Evolutionary conservation across 169 alveolate species (phyloP).

Genomic region (Eimeria brunetti): DNA sequence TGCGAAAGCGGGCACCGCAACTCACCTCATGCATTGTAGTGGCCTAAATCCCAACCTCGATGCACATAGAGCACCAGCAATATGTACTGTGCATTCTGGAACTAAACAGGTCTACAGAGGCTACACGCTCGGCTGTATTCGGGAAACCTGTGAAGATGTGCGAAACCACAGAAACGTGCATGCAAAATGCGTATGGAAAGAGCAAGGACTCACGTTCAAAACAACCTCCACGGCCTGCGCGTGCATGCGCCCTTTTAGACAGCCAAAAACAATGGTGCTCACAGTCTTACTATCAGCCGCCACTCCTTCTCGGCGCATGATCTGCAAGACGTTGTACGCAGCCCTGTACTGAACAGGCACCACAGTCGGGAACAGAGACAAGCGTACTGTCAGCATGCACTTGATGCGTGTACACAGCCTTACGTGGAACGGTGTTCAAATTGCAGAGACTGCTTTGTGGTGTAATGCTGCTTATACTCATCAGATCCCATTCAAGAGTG

Average conservation of each 20-base stretch:
- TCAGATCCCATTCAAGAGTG: not conserved
- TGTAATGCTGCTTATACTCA: not conserved
- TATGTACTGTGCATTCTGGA: not conserved
- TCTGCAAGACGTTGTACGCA: constrained; percentile 73
- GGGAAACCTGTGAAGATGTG: not conserved
- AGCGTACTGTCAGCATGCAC: not conserved
- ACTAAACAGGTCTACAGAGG: not conserved
- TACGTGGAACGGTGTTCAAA: not conserved
- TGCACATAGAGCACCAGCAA: not conserved
- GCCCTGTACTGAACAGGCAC: constrained; percentile 75
- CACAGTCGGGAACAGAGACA: not conserved
- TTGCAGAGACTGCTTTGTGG: not conserved
- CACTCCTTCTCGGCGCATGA: constrained; percentile 79
- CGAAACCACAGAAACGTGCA: not conserved
- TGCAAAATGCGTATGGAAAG: not conserved
- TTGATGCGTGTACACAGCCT: not conserved
- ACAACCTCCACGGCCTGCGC: constrained; percentile 75
- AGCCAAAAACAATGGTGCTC: constrained; percentile 80
- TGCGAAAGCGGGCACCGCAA: not conserved
- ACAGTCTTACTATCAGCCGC: constrained; percentile 79
- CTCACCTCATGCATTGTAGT: not conserved
- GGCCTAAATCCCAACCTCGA: not conserved
- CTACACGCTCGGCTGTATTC: not conserved
- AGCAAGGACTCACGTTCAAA: constrained; percentile 50
- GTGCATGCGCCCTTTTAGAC: constrained; percentile 74